phyloP scores from a whole-genome alignment of 2,329 filamentous ascomycete species.

The Trichoderma citrinoviride region DNA sequence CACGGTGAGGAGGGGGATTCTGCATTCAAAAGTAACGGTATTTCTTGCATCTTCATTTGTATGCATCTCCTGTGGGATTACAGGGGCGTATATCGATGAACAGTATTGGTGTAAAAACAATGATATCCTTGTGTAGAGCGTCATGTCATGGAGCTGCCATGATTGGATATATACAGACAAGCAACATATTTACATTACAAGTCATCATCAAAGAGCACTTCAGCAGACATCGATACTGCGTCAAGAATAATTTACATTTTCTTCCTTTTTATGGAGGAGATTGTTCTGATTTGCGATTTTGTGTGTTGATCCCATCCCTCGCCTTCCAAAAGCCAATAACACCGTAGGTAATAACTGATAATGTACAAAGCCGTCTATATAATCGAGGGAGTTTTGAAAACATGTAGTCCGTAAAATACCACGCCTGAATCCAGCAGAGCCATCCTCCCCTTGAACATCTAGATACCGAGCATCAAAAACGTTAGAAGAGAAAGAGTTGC shows the following conservation, averaged over 20 bases:
- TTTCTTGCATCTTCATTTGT: background rate
- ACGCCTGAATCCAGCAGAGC: background rate
- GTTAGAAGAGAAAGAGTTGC: constrained; percentile 5
- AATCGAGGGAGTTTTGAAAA: constrained; percentile 1
- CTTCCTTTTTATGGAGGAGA: constrained; percentile 1
- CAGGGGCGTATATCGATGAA: background rate
- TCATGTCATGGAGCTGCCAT: background rate
- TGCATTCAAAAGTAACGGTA: background rate
- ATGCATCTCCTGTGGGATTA: background rate
- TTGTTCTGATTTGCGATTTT: constrained; percentile 12
- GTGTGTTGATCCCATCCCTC: background rate
- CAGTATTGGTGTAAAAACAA: background rate
- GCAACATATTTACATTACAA: background rate
- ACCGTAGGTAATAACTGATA: constrained; percentile 4
- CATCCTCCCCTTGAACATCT: background rate
- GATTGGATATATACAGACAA: background rate
- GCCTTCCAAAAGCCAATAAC: constrained; percentile 10
- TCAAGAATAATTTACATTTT: background rate
- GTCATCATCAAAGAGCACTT: constrained; percentile 4
- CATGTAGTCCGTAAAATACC: constrained; percentile 7
- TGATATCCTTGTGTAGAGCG: background rate
- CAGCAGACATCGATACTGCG: constrained; percentile 14
- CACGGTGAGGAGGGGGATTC: constrained; percentile 24
- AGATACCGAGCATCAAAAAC: background rate
- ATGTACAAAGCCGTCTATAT: constrained; percentile 17